A percentile compares a stretch with the other conserved stretches of the same genome.
Conservation (phyloP, 148 eudicot species). For the Fagopyrum esculentum region DNA sequence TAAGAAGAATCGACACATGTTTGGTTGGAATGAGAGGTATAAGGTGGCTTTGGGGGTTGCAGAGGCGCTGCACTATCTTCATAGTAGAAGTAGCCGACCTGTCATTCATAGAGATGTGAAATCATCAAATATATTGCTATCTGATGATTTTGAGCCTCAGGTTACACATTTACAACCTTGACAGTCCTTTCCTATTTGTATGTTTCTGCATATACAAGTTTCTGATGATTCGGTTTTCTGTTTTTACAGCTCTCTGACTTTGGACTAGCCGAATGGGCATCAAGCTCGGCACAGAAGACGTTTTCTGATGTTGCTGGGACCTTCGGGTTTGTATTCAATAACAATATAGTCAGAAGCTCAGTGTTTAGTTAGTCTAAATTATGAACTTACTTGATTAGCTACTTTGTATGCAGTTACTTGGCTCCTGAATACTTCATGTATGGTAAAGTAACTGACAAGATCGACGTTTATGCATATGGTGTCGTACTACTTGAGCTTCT, state of each 20-base stretch:
- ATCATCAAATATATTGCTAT: slow-evolving; percentile 82
- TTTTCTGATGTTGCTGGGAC: slow-evolving; percentile 89
- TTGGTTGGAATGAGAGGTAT: slow-evolving; percentile 75
- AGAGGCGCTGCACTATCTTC: slow-evolving; percentile 78
- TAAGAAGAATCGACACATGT: slow-evolving; percentile 30
- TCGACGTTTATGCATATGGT: slow-evolving; percentile 93
- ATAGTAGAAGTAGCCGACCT: slow-evolving; percentile 32
- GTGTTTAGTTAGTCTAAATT: no score
- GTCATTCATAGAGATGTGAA: slow-evolving; percentile 94
- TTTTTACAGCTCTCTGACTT: slow-evolving; percentile 77
- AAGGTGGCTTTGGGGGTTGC: slow-evolving; percentile 89
- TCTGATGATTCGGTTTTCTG: slow-evolving; percentile 14
- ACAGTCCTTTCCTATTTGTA: background rate
- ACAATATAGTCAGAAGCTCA: no score
- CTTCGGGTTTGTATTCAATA: slow-evolving; percentile 66
- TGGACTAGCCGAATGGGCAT: slow-evolving; percentile 75
- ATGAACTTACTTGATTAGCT: no score
- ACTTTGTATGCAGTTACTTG: slow-evolving; percentile 56
- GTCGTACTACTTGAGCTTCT: slow-evolving; percentile 99
- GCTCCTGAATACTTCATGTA: slow-evolving; percentile 98
- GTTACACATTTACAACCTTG: slow-evolving; percentile 21
- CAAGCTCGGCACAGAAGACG: slow-evolving; percentile 43
- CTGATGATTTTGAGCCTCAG: slow-evolving; percentile 88
- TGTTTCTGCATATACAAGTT: slow-evolving; percentile 6
- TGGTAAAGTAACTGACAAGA: slow-evolving; percentile 71